Conservation (phyloP, 345 rosid species). For the Tarenaya hassleriana region DNA sequence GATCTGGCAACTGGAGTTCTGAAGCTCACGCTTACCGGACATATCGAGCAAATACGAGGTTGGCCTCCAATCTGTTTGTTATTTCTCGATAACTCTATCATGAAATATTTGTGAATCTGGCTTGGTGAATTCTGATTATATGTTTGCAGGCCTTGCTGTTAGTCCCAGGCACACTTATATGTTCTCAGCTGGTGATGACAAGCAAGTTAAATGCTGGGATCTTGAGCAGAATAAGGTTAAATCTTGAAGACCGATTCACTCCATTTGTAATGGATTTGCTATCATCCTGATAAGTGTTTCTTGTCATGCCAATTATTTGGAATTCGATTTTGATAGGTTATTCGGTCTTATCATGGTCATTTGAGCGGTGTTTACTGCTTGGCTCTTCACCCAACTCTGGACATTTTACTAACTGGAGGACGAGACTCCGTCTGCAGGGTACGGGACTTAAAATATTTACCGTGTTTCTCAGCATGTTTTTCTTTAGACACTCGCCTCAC, state of each 20-base stretch:
- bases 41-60: conserved; percentile 97
- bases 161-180: conserved; percentile 83
- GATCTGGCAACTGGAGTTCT: conserved; percentile 87
- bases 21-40: conserved; percentile 93
- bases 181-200: conserved; percentile 99
- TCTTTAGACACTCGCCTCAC: neutral
- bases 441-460: conserved; percentile 12
- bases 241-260: neutral
- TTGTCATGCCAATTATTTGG: conserved; percentile 6
- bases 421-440: conserved; percentile 99
- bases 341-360: conserved; percentile 97
- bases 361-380: conserved; percentile 97
- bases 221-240: conserved; percentile 98
- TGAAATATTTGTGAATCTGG: neutral
- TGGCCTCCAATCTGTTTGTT: conserved; percentile 19
- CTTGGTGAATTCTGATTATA: neutral
- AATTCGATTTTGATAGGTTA: conserved; percentile 42
- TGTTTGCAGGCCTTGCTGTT: conserved; percentile 76
- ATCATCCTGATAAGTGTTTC: conserved; percentile 9
- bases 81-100: neutral
- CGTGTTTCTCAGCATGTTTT: neutral
- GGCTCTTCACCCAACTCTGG: conserved; percentile 93
- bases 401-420: conserved; percentile 89
- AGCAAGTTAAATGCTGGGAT: conserved; percentile 99
- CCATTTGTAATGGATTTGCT: neutral